Percentiles rank a stretch among this genome's conserved stretches.
Conservation (phyloP, 768 basidiomycete species). For the Tephrocybe sp. region DNA sequence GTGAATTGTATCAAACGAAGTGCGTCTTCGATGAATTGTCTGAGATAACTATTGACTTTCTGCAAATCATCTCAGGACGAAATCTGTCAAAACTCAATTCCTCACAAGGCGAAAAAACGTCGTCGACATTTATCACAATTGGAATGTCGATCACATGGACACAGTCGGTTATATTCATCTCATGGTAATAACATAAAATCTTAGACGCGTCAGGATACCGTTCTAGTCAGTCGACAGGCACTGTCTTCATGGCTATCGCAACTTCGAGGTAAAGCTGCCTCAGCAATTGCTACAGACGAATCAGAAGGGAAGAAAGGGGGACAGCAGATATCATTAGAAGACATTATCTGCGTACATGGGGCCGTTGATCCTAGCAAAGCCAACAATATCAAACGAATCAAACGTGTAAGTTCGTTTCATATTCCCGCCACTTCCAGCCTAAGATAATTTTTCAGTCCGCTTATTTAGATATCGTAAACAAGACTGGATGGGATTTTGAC, state of each 20-base stretch:
- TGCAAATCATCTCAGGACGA: slow-evolving; percentile 35
- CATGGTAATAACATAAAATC: slow-evolving; percentile 1
- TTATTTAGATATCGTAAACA: slow-evolving; percentile 37
- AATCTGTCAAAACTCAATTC: slow-evolving; percentile 42
- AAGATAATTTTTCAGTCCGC: slow-evolving; percentile 34
- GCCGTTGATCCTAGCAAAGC: slow-evolving; percentile 59
- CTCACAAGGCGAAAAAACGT: slow-evolving; percentile 49
- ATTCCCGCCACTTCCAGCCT: not conserved
- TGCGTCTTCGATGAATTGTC: slow-evolving; percentile 23
- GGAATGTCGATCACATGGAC: slow-evolving; percentile 48
- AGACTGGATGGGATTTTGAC: slow-evolving; percentile 46
- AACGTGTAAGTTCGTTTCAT: slow-evolving; percentile 37
- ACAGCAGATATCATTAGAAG: slow-evolving; percentile 32
- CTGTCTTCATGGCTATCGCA: slow-evolving; percentile 61
- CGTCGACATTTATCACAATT: slow-evolving; percentile 57
- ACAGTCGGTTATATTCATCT: slow-evolving; percentile 42
- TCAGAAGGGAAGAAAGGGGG: slow-evolving; percentile 10
- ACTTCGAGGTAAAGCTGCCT: slow-evolving; percentile 27
- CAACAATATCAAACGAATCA: slow-evolving; percentile 66
- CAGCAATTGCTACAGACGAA: not conserved
- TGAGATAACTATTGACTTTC: not conserved
- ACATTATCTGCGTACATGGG: slow-evolving; percentile 63
- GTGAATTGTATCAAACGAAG: slow-evolving; percentile 47
- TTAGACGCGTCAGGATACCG: slow-evolving; percentile 35
- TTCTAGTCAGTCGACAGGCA: slow-evolving; percentile 58